A percentile compares a stretch with the other conserved stretches of the same genome.
These are phyloP conservation scores for Sporothrix mexicana DNA, from an alignment of 2,329 filamentous ascomycete genomes.

Conservation along the genomic window DNA sequence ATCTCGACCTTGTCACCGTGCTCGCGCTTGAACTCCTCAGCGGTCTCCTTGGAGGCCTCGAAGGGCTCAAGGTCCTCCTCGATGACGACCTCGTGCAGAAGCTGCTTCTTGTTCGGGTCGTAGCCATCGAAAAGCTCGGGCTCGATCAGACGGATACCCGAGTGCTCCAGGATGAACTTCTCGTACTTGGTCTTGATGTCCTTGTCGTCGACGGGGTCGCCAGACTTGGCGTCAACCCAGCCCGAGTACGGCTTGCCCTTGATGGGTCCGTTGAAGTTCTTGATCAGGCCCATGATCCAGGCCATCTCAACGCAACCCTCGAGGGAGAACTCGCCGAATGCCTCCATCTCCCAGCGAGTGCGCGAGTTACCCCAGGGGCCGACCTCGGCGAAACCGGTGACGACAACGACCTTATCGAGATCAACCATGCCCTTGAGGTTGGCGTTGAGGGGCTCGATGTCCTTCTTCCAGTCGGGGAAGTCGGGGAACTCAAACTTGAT, in stretches of 20 bases:
- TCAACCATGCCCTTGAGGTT: conserved; percentile 98
- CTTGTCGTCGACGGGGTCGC: conserved; percentile 96
- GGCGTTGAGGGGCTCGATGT: conserved; percentile 86
- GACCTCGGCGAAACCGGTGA: conserved; percentile 94
- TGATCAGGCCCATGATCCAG: conserved; percentile 99
- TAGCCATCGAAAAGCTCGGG: conserved; percentile 96
- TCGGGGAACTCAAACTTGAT: conserved; percentile 96
- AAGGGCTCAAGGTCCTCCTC: conserved; percentile 97
- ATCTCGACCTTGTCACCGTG: conserved; percentile 98
- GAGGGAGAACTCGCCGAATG: conserved; percentile 92
- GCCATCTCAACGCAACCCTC: conserved; percentile 99
- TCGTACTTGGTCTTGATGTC: conserved; percentile 98
- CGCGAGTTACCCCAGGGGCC: conserved; percentile 98
- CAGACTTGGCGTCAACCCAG: conserved; percentile 93
- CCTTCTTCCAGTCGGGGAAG: conserved; percentile 88
- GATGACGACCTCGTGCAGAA: conserved; percentile 96
- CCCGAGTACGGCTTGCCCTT: conserved; percentile 97
- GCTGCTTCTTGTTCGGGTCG: conserved; percentile 97
- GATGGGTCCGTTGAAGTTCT: conserved; percentile 94
- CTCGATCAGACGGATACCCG: conserved; percentile 96
- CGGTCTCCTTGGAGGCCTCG: conserved; percentile 95
- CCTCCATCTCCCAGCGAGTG: conserved; percentile 99
- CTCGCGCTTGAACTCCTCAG: conserved; percentile 95
- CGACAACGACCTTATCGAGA: conserved; percentile 95
- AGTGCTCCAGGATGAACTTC: conserved; percentile 93